Evolutionary conservation across 2,329 filamentous ascomycete species (phyloP).

Genomic region (Aspergillus sp.): DNA sequence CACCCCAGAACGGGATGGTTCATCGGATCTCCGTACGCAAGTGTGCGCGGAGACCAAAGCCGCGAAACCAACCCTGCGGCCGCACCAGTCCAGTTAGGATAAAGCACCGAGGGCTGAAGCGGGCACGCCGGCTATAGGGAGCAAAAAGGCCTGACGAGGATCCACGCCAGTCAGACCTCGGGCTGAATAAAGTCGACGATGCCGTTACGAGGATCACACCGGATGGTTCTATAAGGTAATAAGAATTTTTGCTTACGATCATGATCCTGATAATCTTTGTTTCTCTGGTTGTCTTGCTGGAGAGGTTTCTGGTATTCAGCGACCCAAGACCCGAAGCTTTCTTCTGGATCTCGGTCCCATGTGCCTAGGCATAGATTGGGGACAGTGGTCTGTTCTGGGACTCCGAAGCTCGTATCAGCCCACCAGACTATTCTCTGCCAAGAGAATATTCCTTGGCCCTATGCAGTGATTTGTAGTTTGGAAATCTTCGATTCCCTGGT

Average conservation of each 20-base stretch:
- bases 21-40: slow-evolving; percentile 1
- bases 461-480: not conserved
- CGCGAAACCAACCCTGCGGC: not conserved
- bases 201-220: too few species aligned
- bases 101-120: slow-evolving; percentile 3
- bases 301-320: too few species aligned
- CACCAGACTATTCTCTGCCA: not conserved
- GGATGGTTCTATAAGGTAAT: too few species aligned
- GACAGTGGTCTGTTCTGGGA: too few species aligned
- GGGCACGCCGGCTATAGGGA: not conserved
- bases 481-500: not conserved
- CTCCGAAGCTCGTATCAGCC: not conserved
- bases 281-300: too few species aligned
- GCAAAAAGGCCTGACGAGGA: not conserved
- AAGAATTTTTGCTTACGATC: too few species aligned
- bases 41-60: not conserved
- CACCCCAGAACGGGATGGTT: not conserved
- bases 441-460: not conserved
- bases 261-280: too few species aligned
- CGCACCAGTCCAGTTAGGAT: slow-evolving; percentile 4
- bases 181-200: not conserved
- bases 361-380: too few species aligned
- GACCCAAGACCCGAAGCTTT: too few species aligned
- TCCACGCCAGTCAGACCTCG: not conserved
- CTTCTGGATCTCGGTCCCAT: too few species aligned